phyloP scores from a whole-genome alignment of 305 asterid genomes.

The Caryopteris hybrid region DNA sequence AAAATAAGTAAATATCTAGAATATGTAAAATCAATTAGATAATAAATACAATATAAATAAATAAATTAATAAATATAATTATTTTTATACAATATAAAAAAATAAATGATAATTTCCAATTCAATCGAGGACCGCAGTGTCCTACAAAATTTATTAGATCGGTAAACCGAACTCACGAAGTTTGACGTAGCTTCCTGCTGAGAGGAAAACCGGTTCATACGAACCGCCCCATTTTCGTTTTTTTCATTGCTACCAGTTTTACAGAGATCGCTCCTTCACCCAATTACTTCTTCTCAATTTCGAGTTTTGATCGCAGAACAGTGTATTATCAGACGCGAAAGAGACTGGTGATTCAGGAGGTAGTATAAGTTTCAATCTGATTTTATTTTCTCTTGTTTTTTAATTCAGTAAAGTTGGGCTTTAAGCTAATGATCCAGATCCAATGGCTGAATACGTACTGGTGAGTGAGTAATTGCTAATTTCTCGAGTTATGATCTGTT shows the following conservation, averaged over 20 bases:
- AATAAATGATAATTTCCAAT: background rate
- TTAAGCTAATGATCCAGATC: slow-evolving; percentile 30
- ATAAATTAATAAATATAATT: no score
- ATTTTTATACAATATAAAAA: no score
- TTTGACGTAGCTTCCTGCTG: background rate
- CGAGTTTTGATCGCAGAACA: slow-evolving; percentile 13
- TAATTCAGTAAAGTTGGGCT: slow-evolving; percentile 17
- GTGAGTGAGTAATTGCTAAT: slow-evolving; percentile 12
- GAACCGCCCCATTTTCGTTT: slow-evolving; percentile 10
- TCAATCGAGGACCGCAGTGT: background rate
- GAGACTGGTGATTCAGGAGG: slow-evolving; percentile 26
- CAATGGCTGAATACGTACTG: slow-evolving; percentile 16
- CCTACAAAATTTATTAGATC: background rate
- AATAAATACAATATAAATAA: no score
- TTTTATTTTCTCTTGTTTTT: slow-evolving; percentile 4
- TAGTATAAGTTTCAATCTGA: slow-evolving; percentile 3
- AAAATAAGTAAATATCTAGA: no score
- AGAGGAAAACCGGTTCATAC: slow-evolving; percentile 18
- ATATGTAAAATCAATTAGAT: no score
- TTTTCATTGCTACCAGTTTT: background rate
- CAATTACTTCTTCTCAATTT: background rate
- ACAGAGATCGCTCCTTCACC: background rate
- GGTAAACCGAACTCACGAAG: background rate
- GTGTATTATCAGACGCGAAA: slow-evolving; percentile 6
- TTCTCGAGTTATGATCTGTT: slow-evolving; percentile 13